phyloP scores from a whole-genome alignment of 768 basidiomycete genomes.

The Serendipita sp. region DNA sequence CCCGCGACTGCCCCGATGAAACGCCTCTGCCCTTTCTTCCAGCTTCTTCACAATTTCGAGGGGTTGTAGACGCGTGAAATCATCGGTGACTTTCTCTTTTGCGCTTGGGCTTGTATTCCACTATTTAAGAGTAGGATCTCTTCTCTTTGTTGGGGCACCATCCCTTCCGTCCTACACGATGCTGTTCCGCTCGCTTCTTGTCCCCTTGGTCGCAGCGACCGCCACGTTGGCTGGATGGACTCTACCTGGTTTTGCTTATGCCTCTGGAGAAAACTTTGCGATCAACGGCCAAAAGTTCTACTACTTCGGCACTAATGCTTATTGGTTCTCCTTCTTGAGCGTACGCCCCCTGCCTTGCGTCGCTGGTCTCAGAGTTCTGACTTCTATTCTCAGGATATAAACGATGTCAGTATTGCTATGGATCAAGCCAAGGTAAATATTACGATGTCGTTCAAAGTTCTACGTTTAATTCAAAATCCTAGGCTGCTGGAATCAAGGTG shows the following conservation, averaged over 20 bases:
- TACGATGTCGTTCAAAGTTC: neutral
- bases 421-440: conserved; percentile 8
- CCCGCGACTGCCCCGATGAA: too few species aligned
- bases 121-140: too few species aligned
- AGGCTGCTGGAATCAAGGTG: conserved; percentile 4
- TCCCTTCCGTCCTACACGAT: neutral
- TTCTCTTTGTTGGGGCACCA: neutral
- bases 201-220: neutral
- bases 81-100: too few species aligned
- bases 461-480: neutral
- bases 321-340: conserved; percentile 9
- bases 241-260: conserved; percentile 2
- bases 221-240: neutral
- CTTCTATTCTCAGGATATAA: conserved; percentile 3
- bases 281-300: conserved; percentile 9
- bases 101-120: too few species aligned
- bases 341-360: neutral
- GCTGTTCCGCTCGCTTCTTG: neutral
- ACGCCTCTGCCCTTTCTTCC: too few species aligned
- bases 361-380: too few species aligned
- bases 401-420: conserved; percentile 10
- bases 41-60: too few species aligned
- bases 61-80: too few species aligned
- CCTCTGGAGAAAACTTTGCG: conserved; percentile 7
- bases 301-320: conserved; percentile 10